Evolutionary conservation across 805 yeast genomes (phyloP).

Genomic region (Myxozyma lipomycoides): DNA sequence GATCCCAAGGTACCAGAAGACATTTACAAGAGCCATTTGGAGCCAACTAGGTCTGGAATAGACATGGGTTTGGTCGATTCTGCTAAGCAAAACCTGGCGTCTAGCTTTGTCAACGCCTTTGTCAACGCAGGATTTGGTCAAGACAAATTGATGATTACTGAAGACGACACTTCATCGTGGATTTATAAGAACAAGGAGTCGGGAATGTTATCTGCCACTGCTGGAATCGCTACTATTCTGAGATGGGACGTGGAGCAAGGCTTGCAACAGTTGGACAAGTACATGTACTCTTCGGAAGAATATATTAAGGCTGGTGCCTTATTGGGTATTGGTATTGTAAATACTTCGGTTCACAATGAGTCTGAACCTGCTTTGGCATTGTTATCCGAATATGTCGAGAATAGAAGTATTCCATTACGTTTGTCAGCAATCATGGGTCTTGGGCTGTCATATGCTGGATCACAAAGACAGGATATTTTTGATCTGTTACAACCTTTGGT

Average conservation of each 20-base stretch:
- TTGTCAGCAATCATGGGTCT: conserved; percentile 85
- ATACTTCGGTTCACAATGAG: conserved; percentile 92
- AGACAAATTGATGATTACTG: conserved; percentile 63
- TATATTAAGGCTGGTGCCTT: conserved; percentile 95
- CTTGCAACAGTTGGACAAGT: conserved; percentile 82
- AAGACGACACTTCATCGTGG: conserved; percentile 74
- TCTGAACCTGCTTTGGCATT: conserved; percentile 87
- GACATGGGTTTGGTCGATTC: conserved; percentile 62
- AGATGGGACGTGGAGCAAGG: conserved; percentile 92
- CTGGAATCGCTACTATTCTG: conserved; percentile 81
- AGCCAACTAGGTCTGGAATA: conserved; percentile 56
- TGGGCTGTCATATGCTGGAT: conserved; percentile 93
- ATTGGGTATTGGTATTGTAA: conserved; percentile 88
- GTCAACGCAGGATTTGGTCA: conserved; percentile 86
- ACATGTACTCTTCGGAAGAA: conserved; percentile 76
- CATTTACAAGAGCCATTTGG: conserved; percentile 85
- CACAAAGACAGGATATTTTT: conserved; percentile 78
- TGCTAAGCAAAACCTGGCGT: conserved; percentile 91
- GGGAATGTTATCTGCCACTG: conserved; percentile 89
- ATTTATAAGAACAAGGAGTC: conserved; percentile 86
- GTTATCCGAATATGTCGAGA: conserved; percentile 72
- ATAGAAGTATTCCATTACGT: conserved; percentile 58
- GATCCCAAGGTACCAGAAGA: conserved; percentile 95
- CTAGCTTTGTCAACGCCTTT: conserved; percentile 89
- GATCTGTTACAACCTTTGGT: conserved; percentile 76